Conservation (phyloP, 2,329 filamentous ascomycete genomes). For the Canariomyces notabilis region DNA sequence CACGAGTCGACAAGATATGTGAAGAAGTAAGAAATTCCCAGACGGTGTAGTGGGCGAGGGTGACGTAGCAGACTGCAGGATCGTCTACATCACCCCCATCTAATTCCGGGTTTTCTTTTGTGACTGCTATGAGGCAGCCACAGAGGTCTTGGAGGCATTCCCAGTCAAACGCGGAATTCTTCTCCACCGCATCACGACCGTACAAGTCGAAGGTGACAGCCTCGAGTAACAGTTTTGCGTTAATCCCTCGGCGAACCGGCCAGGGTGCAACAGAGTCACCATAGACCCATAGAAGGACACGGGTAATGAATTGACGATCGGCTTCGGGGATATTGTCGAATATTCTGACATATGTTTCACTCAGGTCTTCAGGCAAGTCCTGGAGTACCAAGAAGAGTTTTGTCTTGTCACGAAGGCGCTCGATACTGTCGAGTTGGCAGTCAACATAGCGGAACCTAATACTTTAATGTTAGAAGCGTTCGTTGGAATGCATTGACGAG, state of each 20-base stretch:
- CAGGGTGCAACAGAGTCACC: background rate
- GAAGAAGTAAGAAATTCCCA: conserved; percentile 12
- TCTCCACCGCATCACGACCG: background rate
- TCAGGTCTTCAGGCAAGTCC: conserved; percentile 14
- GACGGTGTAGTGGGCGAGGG: conserved; percentile 19
- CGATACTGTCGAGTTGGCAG: conserved; percentile 19
- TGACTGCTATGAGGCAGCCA: background rate
- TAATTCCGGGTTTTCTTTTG: background rate
- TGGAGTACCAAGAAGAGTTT: background rate
- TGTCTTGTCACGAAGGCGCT: background rate
- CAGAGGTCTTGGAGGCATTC: background rate
- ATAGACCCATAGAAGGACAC: conserved; percentile 5
- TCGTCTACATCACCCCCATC: no score
- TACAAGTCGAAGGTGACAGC: background rate
- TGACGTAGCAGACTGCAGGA: no score
- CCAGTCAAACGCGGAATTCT: background rate
- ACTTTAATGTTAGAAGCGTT: background rate
- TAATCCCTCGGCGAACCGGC: no score
- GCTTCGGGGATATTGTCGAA: conserved; percentile 14
- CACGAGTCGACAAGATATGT: no score
- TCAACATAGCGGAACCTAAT: conserved; percentile 22
- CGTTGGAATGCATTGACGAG: background rate
- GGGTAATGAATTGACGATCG: conserved; percentile 4
- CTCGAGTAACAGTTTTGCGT: background rate
- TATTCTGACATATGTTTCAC: conserved; percentile 16